Evolutionary conservation across 305 asterid genomes (phyloP), one percentile per base, ranked within the genome.

Genomic region (Andrographis paniculata): DNA sequence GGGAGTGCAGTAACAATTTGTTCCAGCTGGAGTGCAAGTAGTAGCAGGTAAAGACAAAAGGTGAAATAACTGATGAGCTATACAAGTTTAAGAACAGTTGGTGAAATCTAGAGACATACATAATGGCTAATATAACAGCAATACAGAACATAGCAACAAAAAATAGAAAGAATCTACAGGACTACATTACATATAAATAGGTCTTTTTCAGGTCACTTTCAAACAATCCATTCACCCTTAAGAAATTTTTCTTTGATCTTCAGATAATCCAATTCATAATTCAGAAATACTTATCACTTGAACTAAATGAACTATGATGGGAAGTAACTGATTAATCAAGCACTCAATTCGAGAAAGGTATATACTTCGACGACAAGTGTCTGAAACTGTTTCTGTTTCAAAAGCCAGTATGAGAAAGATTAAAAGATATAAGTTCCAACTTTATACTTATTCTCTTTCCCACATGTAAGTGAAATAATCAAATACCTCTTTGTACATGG

Each of bases 1-100:
- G 98, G 98, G 56, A 89, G 78, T 5, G 79, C 74, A 52, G 82
- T 65, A 68, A 89, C 61, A 48, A 89, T 80, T 68, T 86, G 79
- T 60, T 70, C 80, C 57, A 89, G 94, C 98, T 89, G 78, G 53
- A 43, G 58, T 47, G 48, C 53, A 50, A 45, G 52, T 21, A 15
- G 58, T 28, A 64, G 30, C 51, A 56, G 35, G 51, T 19, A 35
- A 54, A 11, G 15, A 21, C 20, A 40, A 30, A 47, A 42, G 35
- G 13, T 19, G 13, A n/a, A 33, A 33, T 4, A 3, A 33, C 4
- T 33, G 38, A 33, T 10, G 38, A 33, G 4, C 38, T 33, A n/a
- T 33, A 3, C n/a, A 33, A 27, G 9, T 27, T 4, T 27, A 27
- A 4, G 9, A 9, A 3, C 13, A 7, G 12, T 33, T 33, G 38